Conservation (phyloP, 257 asterid species). For the Nicotiana knightiana region DNA sequence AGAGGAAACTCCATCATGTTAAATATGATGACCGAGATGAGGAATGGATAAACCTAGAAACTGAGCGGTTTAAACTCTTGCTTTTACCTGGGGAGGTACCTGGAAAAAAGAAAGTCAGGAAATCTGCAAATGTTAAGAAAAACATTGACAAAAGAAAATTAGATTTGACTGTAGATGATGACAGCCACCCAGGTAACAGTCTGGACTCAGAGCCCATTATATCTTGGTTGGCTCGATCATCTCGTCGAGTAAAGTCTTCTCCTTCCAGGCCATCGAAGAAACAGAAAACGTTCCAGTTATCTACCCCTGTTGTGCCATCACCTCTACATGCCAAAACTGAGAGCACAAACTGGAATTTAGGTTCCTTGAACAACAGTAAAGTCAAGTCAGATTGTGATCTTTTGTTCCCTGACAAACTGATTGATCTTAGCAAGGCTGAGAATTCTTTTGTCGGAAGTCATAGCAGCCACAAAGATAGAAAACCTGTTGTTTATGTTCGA, state of each 20-base stretch:
- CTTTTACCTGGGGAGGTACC: conserved; percentile 89
- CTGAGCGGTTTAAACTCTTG: conserved; percentile 86
- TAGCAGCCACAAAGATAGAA: conserved; percentile 25
- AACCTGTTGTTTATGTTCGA: conserved; percentile 62
- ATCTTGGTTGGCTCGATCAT: conserved; percentile 82
- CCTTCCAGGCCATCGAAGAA: conserved; percentile 49
- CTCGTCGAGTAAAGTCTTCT: conserved; percentile 61
- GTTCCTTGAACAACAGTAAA: conserved; percentile 24
- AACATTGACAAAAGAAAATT: conserved; percentile 28
- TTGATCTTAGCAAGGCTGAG: conserved; percentile 24
- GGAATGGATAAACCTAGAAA: conserved; percentile 83
- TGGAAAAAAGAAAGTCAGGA: conserved; percentile 34
- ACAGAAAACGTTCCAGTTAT: conserved; percentile 34
- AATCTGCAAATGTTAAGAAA: conserved; percentile 25
- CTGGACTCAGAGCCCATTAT: conserved; percentile 86
- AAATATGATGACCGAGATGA: conserved; percentile 93
- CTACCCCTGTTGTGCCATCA: conserved; percentile 33
- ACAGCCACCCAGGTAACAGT: conserved; percentile 32
- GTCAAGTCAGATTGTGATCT: conserved; percentile 29
- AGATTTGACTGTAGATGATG: conserved; percentile 39
- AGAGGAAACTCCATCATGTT: conserved; percentile 66
- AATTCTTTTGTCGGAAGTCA: conserved; percentile 30
- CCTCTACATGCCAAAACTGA: conserved; percentile 33
- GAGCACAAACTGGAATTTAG: conserved; percentile 25
- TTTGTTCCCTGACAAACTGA: conserved; percentile 28